Conservation (phyloP, 768 basidiomycete species). For the Astraeus odoratus region DNA sequence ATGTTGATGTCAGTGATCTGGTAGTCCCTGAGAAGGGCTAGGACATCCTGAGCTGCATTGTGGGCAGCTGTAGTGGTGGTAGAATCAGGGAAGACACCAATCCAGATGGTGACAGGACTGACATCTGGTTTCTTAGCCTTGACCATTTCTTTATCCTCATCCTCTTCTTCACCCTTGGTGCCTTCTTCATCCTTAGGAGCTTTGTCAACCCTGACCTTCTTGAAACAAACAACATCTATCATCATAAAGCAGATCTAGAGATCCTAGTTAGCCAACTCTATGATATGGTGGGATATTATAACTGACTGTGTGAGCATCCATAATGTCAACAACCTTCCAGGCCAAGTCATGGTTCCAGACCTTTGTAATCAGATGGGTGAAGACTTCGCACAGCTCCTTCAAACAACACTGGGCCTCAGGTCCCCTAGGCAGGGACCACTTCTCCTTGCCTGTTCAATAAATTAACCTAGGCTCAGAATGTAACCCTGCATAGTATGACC, state of each 20-base stretch:
- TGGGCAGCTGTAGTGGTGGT: conserved; percentile 23
- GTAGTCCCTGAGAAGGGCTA: conserved; percentile 26
- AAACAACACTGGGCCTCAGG: conserved; percentile 9
- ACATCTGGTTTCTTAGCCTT: conserved; percentile 6
- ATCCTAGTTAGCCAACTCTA: conserved; percentile 24
- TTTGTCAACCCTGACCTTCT: conserved; percentile 14
- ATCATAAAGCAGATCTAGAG: conserved; percentile 27
- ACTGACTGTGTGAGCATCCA: conserved; percentile 25
- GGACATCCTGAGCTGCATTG: conserved; percentile 26
- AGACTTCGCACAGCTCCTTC: conserved; percentile 28
- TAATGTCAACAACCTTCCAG: conserved; percentile 21
- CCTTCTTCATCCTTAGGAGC: conserved; percentile 13
- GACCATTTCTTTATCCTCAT: background rate
- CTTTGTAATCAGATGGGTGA: conserved; percentile 25
- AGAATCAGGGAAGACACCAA: conserved; percentile 31
- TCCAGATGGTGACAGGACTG: conserved; percentile 33
- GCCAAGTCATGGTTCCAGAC: conserved; percentile 25
- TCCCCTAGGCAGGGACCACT: conserved; percentile 12
- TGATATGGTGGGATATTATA: conserved; percentile 19
- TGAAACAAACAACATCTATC: conserved; percentile 30
- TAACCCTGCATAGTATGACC: conserved; percentile 25
- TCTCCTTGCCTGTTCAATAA: conserved; percentile 22
- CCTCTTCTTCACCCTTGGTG: conserved; percentile 5
- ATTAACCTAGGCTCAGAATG: conserved; percentile 21
- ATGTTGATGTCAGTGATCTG: conserved; percentile 30